Evolutionary conservation across 2,329 filamentous ascomycete species (phyloP), one percentile per base, ranked within the genome.

Genomic region (Sarocladium brachiariae): DNA sequence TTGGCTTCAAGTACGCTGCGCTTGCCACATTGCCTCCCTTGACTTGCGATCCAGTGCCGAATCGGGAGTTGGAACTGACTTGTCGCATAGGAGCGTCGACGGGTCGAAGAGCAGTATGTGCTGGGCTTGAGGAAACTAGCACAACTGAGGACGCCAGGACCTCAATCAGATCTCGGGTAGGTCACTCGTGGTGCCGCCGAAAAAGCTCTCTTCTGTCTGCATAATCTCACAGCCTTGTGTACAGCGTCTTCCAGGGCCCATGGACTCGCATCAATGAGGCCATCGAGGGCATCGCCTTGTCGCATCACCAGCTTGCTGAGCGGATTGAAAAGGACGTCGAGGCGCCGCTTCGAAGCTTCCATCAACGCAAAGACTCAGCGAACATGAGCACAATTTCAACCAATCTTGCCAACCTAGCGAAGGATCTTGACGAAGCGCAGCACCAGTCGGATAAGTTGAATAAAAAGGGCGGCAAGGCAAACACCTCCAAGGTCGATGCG

Each of bases 301-400:
- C 91, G 24, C 93, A 99, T 70, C 82, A 88, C 61, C 75, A 81
- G 31, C 84, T 96, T 55, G 85, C 89, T 53, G 76, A 83, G 56
- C 86, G 86, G 62, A 87, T 99, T 66, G 89, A 95, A 58, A 81
- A 83, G 56, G 92, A 97, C 65, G 87, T 97, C 60, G 93, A 97
- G 67, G 75, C 76, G 11, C 87, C 92, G 1, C 71, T 99, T 51
- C 86, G 90, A 60, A 79, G 80, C 43, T 97, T 93, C 63, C 76
- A 79, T 51, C 74, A 72, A 49, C 83, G 77, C 56, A 88, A 87
- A 53, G 91, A 96, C 61, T 84, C 93, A 70, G 77, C 86, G 59
- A 85, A 84, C 56, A 87, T 97, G 73, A 76, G 80, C 50, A 91
- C 82, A 49, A 88, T 96, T 59, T 85, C 90, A 56, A 81, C 80